Percentiles rank a stretch among this genome's conserved stretches.
These are phyloP conservation scores for Triangularia setosa DNA, from an alignment of 2,329 filamentous ascomycete genomes.

Conservation along the genomic window DNA sequence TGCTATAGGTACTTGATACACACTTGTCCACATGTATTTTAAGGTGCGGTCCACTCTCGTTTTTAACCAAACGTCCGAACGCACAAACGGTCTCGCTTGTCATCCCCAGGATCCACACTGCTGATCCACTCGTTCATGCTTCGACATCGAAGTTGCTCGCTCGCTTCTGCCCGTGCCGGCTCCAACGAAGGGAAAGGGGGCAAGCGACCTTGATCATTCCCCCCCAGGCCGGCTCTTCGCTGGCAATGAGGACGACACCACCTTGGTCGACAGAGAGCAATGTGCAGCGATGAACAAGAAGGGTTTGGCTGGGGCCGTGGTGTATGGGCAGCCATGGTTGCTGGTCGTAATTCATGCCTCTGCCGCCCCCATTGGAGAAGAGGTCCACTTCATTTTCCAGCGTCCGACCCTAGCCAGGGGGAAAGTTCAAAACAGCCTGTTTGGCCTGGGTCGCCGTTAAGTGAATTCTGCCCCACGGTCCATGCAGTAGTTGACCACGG, in stretches of 20 bases:
- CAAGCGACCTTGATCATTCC: constrained; percentile 8
- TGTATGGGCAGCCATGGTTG: not conserved
- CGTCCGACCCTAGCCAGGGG: constrained; percentile 15
- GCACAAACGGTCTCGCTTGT: constrained; percentile 2
- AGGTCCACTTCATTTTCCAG: constrained; percentile 24
- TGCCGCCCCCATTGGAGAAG: constrained; percentile 11
- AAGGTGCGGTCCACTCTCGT: constrained; percentile 3
- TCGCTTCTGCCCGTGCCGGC: constrained; percentile 25
- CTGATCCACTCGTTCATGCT: constrained; percentile 8
- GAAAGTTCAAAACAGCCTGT: constrained; percentile 22
- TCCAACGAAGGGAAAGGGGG: constrained; percentile 18
- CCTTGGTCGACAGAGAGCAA: not conserved
- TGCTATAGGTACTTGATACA: not conserved
- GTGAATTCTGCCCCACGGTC: constrained; percentile 5
- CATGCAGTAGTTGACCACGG: not conserved
- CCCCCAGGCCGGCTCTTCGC: not conserved
- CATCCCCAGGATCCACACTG: constrained; percentile 7
- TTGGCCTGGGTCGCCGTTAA: constrained; percentile 16
- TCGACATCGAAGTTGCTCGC: constrained; percentile 12
- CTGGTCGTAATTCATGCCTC: constrained; percentile 3
- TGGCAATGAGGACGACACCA: not conserved
- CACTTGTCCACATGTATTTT: not conserved
- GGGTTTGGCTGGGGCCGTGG: not conserved
- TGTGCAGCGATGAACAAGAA: not conserved
- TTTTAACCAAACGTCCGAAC: constrained; percentile 6